Percentiles rank a stretch among this genome's conserved stretches.
Conservation (phyloP, 2,329 filamentous ascomycete genomes). For the Nectriaceae sp. region DNA sequence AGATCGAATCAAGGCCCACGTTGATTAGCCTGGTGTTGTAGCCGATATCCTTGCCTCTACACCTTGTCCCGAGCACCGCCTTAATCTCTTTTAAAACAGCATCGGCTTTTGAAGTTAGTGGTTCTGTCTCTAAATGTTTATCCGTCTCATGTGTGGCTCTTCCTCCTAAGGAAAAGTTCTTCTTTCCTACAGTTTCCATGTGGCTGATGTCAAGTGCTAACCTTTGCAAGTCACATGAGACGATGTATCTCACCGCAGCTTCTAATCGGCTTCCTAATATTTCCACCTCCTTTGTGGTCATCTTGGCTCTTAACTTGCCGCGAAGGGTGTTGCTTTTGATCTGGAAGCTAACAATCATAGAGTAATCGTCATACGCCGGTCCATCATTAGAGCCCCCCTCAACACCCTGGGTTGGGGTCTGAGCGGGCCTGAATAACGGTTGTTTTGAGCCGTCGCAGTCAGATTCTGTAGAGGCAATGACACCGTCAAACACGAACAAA, state of each 20-base stretch:
- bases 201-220: not conserved
- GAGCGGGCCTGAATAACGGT: not conserved
- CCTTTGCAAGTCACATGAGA: not conserved
- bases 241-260: not conserved
- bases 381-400: not conserved
- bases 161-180: too few relatives aligned
- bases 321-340: constrained; percentile 18
- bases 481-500: constrained; percentile 27
- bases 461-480: constrained; percentile 2
- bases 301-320: constrained; percentile 21
- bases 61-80: constrained; percentile 11
- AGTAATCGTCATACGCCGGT: constrained; percentile 24
- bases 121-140: not conserved
- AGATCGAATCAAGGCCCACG: constrained; percentile 25
- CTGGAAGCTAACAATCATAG: constrained; percentile 25
- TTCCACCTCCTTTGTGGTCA: not conserved
- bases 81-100: constrained; percentile 7
- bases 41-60: constrained; percentile 11
- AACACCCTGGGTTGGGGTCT: not conserved
- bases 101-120: not conserved
- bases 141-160: not conserved
- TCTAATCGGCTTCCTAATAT: not conserved
- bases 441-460: not conserved
- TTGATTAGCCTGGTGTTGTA: constrained; percentile 22
- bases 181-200: not conserved